A percentile compares a stretch with the other conserved stretches of the same genome.
These are phyloP conservation scores for Meyerozyma elateridarum DNA, from an alignment of 1,139 yeast species.

Conservation along the genomic window DNA sequence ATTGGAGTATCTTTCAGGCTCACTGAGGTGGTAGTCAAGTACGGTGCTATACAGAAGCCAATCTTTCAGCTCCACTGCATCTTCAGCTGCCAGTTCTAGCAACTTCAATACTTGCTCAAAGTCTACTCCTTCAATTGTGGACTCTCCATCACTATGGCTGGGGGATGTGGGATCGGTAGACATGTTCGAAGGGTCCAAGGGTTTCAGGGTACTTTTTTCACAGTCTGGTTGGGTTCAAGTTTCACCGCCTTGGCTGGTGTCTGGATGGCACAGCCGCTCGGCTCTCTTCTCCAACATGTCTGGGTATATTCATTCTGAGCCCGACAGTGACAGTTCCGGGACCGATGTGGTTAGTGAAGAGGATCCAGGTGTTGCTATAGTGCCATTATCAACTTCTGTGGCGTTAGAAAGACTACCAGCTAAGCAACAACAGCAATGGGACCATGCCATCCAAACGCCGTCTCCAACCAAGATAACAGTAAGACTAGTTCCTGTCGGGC, in stretches of 20 bases:
- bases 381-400: slow-evolving; percentile 1
- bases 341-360: not conserved
- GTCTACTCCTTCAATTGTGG: slow-evolving; percentile 23
- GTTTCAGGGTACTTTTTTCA: no score
- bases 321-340: slow-evolving; percentile 2
- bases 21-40: slow-evolving; percentile 54
- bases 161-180: slow-evolving; percentile 12
- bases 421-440: not conserved
- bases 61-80: slow-evolving; percentile 46
- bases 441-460: not conserved
- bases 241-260: no score
- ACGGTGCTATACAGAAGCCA: slow-evolving; percentile 69
- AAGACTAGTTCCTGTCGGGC: slow-evolving; percentile 57
- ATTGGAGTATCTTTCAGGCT: slow-evolving; percentile 39
- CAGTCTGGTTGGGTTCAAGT: no score
- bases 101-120: slow-evolving; percentile 26
- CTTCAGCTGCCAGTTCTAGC: slow-evolving; percentile 32
- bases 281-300: not conserved
- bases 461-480: slow-evolving; percentile 29
- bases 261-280: no score
- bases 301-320: slow-evolving; percentile 2
- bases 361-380: no score
- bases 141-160: slow-evolving; percentile 15
- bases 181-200: no score
- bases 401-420: not conserved